A percentile compares a stretch with the other conserved stretches of the same genome.
Conservation (phyloP, 2,329 filamentous ascomycete genomes). For the Neopestalotiopsis rosae region DNA sequence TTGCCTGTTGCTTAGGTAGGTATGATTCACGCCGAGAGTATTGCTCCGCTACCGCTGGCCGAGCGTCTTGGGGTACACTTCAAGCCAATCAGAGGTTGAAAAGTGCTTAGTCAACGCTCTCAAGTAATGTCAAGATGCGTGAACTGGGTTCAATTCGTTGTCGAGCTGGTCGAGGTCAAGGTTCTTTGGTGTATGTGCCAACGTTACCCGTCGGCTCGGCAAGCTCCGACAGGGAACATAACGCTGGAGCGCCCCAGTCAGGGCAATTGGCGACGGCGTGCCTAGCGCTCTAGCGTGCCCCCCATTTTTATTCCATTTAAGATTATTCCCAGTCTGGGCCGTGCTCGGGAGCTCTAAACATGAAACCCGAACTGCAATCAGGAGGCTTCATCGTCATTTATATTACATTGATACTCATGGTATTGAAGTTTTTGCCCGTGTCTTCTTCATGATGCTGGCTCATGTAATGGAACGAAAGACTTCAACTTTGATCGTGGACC, state of each 20-base stretch:
- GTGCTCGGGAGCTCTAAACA: conserved; percentile 14
- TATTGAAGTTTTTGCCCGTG: neutral
- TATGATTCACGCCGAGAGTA: neutral
- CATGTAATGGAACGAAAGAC: neutral
- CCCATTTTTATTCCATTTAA: neutral
- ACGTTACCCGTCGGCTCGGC: neutral
- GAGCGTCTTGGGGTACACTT: too few species aligned
- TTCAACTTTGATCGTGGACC: too few species aligned
- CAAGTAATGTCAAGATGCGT: too few species aligned
- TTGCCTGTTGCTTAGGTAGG: neutral
- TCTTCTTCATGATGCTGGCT: neutral
- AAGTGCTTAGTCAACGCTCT: too few species aligned
- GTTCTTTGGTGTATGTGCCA: too few species aligned
- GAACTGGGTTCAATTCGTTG: too few species aligned
- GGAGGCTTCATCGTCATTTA: conserved; percentile 17
- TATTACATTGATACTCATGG: neutral
- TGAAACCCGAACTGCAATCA: conserved; percentile 19
- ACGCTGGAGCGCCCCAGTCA: neutral
- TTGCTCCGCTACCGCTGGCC: neutral
- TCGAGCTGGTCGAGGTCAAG: neutral
- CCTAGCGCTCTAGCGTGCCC: conserved; percentile 10
- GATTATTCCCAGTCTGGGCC: conserved; percentile 5
- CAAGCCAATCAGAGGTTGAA: too few species aligned
- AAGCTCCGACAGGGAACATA: neutral
- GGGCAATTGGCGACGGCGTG: neutral